Evolutionary conservation across 768 basidiomycete genomes (phyloP).

Genomic region (Scleroderma citrinum): DNA sequence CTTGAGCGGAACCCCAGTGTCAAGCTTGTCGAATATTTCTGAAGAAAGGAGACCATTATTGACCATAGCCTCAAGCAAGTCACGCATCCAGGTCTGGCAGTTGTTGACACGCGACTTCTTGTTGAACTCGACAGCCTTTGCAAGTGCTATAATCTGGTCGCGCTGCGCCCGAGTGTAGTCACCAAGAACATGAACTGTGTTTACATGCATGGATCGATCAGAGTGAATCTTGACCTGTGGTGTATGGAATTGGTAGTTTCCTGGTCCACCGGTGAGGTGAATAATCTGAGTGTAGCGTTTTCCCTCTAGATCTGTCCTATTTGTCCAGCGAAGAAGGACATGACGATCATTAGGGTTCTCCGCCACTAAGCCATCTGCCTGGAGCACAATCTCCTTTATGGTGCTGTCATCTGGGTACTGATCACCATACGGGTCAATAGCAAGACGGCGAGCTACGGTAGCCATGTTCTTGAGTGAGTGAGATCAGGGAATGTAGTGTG

Average conservation of each 20-base stretch:
- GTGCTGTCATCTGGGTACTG: slow-evolving; percentile 5
- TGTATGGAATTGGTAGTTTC: slow-evolving; percentile 4
- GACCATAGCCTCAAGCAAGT: slow-evolving; percentile 13
- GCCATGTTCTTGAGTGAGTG: background rate
- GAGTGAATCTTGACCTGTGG: slow-evolving; percentile 1
- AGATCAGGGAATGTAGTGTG: background rate
- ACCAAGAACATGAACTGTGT: background rate
- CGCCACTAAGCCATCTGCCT: slow-evolving; percentile 13
- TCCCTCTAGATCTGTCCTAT: background rate
- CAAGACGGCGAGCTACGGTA: background rate
- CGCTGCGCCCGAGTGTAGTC: slow-evolving; percentile 8
- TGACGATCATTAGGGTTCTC: slow-evolving; percentile 1
- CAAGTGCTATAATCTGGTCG: slow-evolving; percentile 6
- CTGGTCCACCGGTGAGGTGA: slow-evolving; percentile 1
- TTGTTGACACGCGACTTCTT: slow-evolving; percentile 10
- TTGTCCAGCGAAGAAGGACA: slow-evolving; percentile 2
- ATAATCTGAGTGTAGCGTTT: background rate
- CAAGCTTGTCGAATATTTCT: slow-evolving; percentile 9
- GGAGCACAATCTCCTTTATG: slow-evolving; percentile 5
- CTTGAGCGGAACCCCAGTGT: slow-evolving; percentile 6
- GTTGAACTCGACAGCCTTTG: slow-evolving; percentile 7
- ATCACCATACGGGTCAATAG: slow-evolving; percentile 1
- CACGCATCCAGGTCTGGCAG: slow-evolving; percentile 11
- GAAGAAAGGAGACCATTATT: slow-evolving; percentile 8
- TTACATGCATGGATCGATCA: background rate